Percentiles rank a stretch among this genome's conserved stretches.
Evolutionary conservation across 1,284 basidiomycete species (phyloP).

Genomic region (Coniophora puteana): DNA sequence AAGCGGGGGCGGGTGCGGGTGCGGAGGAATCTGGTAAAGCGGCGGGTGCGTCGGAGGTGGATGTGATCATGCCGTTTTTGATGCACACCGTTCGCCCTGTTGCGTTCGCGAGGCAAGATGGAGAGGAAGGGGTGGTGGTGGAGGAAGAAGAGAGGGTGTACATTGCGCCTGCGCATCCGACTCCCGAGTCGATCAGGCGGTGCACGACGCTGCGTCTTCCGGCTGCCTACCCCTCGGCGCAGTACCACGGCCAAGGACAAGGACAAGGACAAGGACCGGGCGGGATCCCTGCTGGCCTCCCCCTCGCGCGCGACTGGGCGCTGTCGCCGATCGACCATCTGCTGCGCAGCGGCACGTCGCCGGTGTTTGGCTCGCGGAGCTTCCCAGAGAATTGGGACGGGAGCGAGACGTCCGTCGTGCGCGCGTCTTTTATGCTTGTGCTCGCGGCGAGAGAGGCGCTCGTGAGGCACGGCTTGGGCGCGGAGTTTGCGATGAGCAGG

Average conservation of each 20-base stretch:
- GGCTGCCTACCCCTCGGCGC: constrained; percentile 27
- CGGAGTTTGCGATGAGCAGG: constrained; percentile 36
- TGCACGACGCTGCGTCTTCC: constrained; percentile 56
- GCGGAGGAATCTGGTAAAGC: too few relatives aligned
- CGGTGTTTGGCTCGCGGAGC: constrained; percentile 66
- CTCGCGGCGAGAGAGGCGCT: constrained; percentile 40
- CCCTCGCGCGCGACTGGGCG: constrained; percentile 71
- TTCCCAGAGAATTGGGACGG: constrained; percentile 77
- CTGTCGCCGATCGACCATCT: constrained; percentile 78
- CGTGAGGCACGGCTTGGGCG: constrained; percentile 35
- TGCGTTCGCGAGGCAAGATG: too few relatives aligned
- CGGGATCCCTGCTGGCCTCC: constrained; percentile 42
- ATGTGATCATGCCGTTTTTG: constrained; percentile 59
- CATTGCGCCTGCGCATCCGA: constrained; percentile 45
- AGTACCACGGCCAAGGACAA: constrained; percentile 10
- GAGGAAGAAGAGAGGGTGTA: too few relatives aligned
- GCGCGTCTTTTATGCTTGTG: constrained; percentile 59
- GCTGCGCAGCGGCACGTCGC: constrained; percentile 73
- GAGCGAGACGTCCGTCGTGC: constrained; percentile 77
- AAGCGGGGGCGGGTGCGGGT: too few relatives aligned
- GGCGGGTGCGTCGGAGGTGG: constrained; percentile 13
- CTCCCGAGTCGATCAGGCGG: constrained; percentile 48
- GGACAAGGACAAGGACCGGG: constrained; percentile 12
- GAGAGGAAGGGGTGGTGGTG: constrained; percentile 7
- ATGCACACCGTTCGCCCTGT: constrained; percentile 35